phyloP scores from a whole-genome alignment of 169 alveolate genomes.

The Plasmodium malariae region DNA sequence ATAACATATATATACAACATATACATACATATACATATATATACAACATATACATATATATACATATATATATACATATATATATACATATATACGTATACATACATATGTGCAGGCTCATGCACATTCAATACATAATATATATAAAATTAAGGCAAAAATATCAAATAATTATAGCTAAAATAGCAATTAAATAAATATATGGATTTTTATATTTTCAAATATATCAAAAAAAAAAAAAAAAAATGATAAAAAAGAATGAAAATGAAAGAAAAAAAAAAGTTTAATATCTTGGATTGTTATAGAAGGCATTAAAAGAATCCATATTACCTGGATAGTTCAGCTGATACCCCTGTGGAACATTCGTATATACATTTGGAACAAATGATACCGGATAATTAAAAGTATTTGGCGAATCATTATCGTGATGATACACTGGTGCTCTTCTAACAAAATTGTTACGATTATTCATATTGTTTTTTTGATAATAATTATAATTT shows the following conservation, averaged over 20 bases:
- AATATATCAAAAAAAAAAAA: background rate
- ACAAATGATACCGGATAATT: slow-evolving; percentile 71
- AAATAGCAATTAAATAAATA: no score
- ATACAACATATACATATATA: background rate
- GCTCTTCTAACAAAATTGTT: slow-evolving; percentile 49
- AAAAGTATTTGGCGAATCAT: slow-evolving; percentile 58
- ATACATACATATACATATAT: slow-evolving; percentile 16
- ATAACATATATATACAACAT: slow-evolving; percentile 1
- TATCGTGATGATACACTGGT: slow-evolving; percentile 67
- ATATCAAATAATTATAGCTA: no score
- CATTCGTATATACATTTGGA: slow-evolving; percentile 63
- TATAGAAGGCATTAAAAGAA: slow-evolving; percentile 66
- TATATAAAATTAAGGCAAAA: no score
- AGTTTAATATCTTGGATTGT: slow-evolving; percentile 54
- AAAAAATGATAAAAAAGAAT: slow-evolving; percentile 4
- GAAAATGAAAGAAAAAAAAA: background rate
- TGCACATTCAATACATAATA: no score
- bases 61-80: slow-evolving; percentile 13
- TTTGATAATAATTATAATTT: slow-evolving; percentile 44
- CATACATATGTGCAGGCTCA: background rate
- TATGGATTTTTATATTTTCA: no score
- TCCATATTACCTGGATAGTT: slow-evolving; percentile 60
- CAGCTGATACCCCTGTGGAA: slow-evolving; percentile 72
- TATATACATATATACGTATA: slow-evolving; percentile 19
- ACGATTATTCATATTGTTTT: slow-evolving; percentile 47